Base-by-base conservation (phyloP, 257 asterid genomes). In the Paraleonurus japonicus region DNA sequence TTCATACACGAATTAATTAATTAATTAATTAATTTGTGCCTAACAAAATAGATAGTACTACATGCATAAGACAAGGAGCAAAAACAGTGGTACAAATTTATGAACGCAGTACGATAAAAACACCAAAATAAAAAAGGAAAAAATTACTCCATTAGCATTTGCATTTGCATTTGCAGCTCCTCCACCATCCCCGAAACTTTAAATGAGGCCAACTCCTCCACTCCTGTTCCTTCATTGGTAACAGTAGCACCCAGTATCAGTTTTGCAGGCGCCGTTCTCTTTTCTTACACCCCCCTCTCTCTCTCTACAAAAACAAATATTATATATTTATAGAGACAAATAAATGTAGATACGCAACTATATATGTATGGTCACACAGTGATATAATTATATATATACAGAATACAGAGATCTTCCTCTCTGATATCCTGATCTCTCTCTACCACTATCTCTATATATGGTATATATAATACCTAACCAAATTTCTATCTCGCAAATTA, bases 251-350 rank as follows among this genome's bases (percentile, higher is more conserved):
- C 80, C 64, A 27, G 77, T 57, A 43, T 63, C 75, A 70, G 77
- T 78, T 65, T 75, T 80, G 84, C 90, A 84, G 88, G 87, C 95
- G 96, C 91, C 92, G 95, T 83, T 81, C 92, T 87, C 90, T 76
- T 76, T 79, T 85, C 80, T 75, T 67, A 26, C 80, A 45, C 61
- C 39, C 23, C 73, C 17, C 74, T 51, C 73, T 35, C 76, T 67
- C 78, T 47, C 81, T 33, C 71, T 19, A 59, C 19, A 54, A 26
- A 41, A 3, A 55, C 35, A 62, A 5, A 55, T 55, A 39, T 12
- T 30, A n/a, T 16, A 35, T 8, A n/a, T 1, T 28, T 2, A 48
- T 37, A 26, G 2, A 23, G 0, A 53, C 19, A 4, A 0, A 39
- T 2, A 47, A 0, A 16, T 1, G 16, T 2, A 27, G 15, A 61